A percentile compares a stretch with the other conserved stretches of the same genome.
Evolutionary conservation across 176 grass and related monocot genomes (phyloP).

Genomic region (Zizania latifolia): DNA sequence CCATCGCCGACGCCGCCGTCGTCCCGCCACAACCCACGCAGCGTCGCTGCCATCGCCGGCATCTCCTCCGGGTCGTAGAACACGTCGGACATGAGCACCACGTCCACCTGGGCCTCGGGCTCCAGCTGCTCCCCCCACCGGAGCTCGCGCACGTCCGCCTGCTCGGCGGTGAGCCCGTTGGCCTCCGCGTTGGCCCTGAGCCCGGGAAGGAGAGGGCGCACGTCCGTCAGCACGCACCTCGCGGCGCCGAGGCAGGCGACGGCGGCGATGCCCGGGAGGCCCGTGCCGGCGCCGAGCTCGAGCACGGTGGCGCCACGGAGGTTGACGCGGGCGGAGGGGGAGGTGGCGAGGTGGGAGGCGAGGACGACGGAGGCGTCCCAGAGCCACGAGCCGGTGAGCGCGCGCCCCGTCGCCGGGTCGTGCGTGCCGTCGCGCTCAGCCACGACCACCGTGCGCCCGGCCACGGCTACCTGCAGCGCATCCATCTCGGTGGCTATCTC

Average conservation of each 20-base stretch:
- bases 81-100: constrained; percentile 68
- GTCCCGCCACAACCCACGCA: constrained; percentile 31
- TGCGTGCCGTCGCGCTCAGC: constrained; percentile 40
- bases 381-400: constrained; percentile 67
- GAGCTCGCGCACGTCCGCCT: constrained; percentile 47
- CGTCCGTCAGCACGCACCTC: constrained; percentile 55
- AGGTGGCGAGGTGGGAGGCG: constrained; percentile 29
- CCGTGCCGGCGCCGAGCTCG: constrained; percentile 65
- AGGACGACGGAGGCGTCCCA: constrained; percentile 63
- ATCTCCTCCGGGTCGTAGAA: constrained; percentile 61
- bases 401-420: constrained; percentile 49
- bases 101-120: constrained; percentile 6
- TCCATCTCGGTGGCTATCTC: neutral
- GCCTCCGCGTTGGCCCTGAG: constrained; percentile 49
- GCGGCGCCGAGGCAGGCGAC: constrained; percentile 44
- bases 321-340: neutral
- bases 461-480: constrained; percentile 29
- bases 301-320: constrained; percentile 46
- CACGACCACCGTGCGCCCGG: constrained; percentile 24
- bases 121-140: constrained; percentile 24
- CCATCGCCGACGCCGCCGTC: neutral
- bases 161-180: constrained; percentile 36
- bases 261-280: constrained; percentile 51
- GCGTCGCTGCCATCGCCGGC: constrained; percentile 39
- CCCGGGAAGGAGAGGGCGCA: constrained; percentile 26